phyloP scores from a whole-genome alignment of 73 alveolate species.

The Paramecium primaurelia region DNA sequence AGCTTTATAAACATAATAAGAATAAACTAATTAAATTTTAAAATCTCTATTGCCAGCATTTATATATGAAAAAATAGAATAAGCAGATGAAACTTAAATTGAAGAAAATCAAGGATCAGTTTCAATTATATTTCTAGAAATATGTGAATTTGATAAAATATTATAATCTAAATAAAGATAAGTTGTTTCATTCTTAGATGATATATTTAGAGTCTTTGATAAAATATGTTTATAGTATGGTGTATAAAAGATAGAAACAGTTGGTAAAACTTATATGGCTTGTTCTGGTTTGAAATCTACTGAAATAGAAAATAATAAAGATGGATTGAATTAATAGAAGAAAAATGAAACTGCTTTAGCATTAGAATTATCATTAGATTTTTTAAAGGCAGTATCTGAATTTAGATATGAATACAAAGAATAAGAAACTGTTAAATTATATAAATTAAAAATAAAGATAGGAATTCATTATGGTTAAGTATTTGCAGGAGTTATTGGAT shows the following conservation, averaged over 20 bases:
- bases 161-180: conserved; percentile 67
- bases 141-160: conserved; percentile 74
- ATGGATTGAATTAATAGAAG: conserved; percentile 13
- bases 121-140: conserved; percentile 73
- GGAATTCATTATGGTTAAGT: conserved; percentile 63
- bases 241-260: conserved; percentile 77
- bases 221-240: conserved; percentile 68
- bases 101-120: conserved; percentile 73
- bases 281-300: conserved; percentile 77
- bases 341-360: conserved; percentile 21
- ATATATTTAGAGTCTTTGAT: conserved; percentile 77
- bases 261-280: conserved; percentile 88
- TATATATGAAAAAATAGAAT: conserved; percentile 31
- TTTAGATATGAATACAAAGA: not conserved
- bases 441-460: conserved; percentile 32
- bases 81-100: not conserved
- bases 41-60: conserved; percentile 36
- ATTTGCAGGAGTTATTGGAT: conserved; percentile 62
- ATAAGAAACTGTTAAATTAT: not conserved
- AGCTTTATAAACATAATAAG: not conserved
- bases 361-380: not conserved
- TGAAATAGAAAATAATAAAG: conserved; percentile 25
- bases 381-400: conserved; percentile 34
- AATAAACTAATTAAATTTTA: not conserved
- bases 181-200: conserved; percentile 71